These are phyloP conservation scores for Candolleomyces eurysporus DNA, from an alignment of 768 basidiomycete species.

Conservation along the genomic window DNA sequence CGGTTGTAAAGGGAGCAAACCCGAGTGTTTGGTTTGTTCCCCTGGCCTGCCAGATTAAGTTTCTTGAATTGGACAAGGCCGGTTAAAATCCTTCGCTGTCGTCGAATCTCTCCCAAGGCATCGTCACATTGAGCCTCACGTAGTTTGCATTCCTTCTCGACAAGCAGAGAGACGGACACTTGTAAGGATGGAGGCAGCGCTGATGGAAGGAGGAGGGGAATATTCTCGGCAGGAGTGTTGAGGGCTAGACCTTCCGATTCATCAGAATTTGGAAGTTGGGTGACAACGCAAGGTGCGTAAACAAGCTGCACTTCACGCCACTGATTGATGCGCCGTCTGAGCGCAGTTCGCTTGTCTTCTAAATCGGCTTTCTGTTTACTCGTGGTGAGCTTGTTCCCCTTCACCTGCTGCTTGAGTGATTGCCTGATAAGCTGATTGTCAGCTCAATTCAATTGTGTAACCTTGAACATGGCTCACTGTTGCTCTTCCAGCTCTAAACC, in stretches of 20 bases:
- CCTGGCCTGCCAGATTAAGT: not conserved
- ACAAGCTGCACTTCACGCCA: constrained; percentile 5
- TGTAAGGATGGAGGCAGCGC: not conserved
- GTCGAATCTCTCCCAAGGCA: not conserved
- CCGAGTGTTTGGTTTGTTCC: not conserved
- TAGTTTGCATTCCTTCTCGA: not conserved
- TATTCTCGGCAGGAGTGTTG: not conserved
- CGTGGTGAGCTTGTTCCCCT: not conserved
- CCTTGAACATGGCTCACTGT: constrained; percentile 12
- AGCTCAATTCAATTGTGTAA: no score
- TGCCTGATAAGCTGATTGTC: not conserved
- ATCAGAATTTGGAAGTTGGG: not conserved
- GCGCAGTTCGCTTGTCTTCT: not conserved
- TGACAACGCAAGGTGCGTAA: not conserved
- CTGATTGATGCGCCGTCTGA: not conserved
- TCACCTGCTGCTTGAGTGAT: not conserved
- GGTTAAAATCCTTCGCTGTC: not conserved
- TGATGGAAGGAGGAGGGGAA: not conserved
- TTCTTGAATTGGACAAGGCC: not conserved
- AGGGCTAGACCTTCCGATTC: not conserved
- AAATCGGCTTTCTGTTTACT: constrained; percentile 1
- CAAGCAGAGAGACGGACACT: not conserved
- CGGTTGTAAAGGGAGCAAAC: not conserved
- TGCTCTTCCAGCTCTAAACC: constrained; percentile 18
- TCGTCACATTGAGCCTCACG: not conserved